Conservation (phyloP, 2,329 filamentous ascomycete species). For the Aspergillus tanneri region DNA sequence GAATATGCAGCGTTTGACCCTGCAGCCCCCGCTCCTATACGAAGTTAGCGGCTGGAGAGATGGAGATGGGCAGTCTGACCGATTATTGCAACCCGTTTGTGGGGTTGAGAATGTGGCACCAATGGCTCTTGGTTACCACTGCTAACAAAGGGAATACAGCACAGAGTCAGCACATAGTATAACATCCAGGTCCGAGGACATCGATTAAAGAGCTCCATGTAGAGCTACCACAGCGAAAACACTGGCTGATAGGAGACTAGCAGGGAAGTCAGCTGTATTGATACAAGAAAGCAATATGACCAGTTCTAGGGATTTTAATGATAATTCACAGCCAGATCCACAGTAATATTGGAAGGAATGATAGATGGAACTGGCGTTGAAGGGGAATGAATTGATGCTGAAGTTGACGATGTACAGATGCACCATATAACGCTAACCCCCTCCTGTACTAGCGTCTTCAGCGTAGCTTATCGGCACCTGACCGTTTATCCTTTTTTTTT, state of each 20-base stretch:
- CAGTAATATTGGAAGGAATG: neutral
- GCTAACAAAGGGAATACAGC: conserved; percentile 20
- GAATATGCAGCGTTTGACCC: conserved; percentile 86
- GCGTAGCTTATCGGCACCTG: conserved; percentile 25
- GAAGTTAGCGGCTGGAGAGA: conserved; percentile 7
- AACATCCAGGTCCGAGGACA: conserved; percentile 8
- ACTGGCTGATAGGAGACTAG: neutral
- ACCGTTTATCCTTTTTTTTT: conserved; percentile 13
- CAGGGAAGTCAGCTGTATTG: no score
- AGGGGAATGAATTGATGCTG: conserved; percentile 2
- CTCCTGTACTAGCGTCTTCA: conserved; percentile 6
- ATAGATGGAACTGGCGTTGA: neutral
- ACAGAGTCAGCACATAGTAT: conserved; percentile 12
- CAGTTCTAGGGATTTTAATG: no score
- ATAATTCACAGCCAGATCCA: no score
- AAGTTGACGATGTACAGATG: conserved; percentile 6
- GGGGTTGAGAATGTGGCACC: conserved; percentile 11
- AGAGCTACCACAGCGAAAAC: neutral
- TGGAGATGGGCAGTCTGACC: conserved; percentile 23
- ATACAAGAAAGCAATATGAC: no score
- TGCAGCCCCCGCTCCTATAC: conserved; percentile 78
- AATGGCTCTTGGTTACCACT: conserved; percentile 29
- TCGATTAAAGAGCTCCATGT: conserved; percentile 12
- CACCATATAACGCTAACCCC: conserved; percentile 10
- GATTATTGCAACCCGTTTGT: conserved; percentile 38